Evolutionary conservation across 768 basidiomycete genomes (phyloP), one percentile per base, ranked within the genome.

Genomic region (Macrolepiota albuminosa): DNA sequence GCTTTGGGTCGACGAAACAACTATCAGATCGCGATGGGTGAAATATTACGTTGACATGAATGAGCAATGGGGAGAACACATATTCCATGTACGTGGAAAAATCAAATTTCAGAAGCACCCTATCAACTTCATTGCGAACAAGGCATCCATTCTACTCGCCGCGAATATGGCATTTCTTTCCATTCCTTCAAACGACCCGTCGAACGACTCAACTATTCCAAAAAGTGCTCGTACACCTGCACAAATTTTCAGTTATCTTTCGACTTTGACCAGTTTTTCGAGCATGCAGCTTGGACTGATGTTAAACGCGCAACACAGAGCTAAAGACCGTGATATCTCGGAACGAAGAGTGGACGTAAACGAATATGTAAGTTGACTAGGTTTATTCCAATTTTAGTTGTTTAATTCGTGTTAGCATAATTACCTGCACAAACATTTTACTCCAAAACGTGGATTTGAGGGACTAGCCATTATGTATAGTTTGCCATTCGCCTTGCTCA

Each of bases 111-210:
- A 21, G n/a, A 2, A 11, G 4, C 6, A n/a, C 13, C 36, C 10
- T 18, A 21, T 37, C 69, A 78, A 49, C 79, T 81, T 56, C 50
- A 74, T 57, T 1, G 6, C 11, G 48, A 43, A 33, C 33, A 56
- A 83, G 82, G 75, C 78, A 0, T 76, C 80, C 2, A 78, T 84
- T 2, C 68, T 84, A 1, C 66, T 84, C 33, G 76, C 73, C 24
- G 78, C 76, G 6, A 81, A 83, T 48, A 75, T 84, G 2, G 76
- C 74, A 0, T 82, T 84, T 58, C 71, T 49, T 57, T 54, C 80
- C 0, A 79, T 84, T 39, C 72, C 76, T 34, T 72, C 75, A 21
- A 74, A 78, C 14, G 76, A 64, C 46, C 70, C 73, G 21, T 72
- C 74, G 60, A 73, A 78, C 18, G 75, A 61, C 46, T 59, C 58